Evolutionary conservation across 2,329 filamentous ascomycete species (phyloP), one percentile per base, ranked within the genome.

Genomic region (Pestalotiopsis sp.): DNA sequence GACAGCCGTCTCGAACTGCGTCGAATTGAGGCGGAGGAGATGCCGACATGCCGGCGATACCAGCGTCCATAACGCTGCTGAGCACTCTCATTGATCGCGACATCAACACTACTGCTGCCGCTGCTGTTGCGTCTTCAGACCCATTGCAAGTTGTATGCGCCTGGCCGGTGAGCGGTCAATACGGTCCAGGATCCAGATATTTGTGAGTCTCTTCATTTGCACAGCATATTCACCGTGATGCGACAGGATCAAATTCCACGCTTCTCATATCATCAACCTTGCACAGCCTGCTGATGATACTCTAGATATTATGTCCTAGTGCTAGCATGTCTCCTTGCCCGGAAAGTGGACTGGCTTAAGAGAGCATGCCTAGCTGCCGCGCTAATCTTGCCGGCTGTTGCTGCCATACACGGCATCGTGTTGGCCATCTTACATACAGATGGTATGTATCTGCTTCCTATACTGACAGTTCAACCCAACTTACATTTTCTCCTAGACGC

Each of bases 131-230:
- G 31, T 2, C 31, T 36, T 1, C 31, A 62, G 2, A 70, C 36
- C 58, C 70, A 59, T 68, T 78, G 31, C 75, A 80, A 60, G 80
- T 83, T 57, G 73, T 83, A 14, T 83, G 81, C 70, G 81, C 80
- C n/a, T 83, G 80, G 80, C 80, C 80, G 4, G 76, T 83, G 4
- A 82, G 80, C 3, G 81, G 80, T 9, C 81, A 83, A 69, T 83
- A 83, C 72, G 81, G 81, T 0, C 76, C 79, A 2, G 81, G 81
- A 6, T 80, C 80, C 7, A 76, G 81, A 66, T 69, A 79, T n/a
- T 69, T 83, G 80, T 83, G 76, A 73, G 80, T 71, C 38, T 40
- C 57, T 59, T 56, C 45, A 20, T 52, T n/a, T 17, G 4, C 45
- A 14, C 45, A 52, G 45, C 45, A 14, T 20, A 17, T 5, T 5